phyloP scores from a whole-genome alignment of 169 alveolate genomes.

The Cardiosporidium cionae region DNA sequence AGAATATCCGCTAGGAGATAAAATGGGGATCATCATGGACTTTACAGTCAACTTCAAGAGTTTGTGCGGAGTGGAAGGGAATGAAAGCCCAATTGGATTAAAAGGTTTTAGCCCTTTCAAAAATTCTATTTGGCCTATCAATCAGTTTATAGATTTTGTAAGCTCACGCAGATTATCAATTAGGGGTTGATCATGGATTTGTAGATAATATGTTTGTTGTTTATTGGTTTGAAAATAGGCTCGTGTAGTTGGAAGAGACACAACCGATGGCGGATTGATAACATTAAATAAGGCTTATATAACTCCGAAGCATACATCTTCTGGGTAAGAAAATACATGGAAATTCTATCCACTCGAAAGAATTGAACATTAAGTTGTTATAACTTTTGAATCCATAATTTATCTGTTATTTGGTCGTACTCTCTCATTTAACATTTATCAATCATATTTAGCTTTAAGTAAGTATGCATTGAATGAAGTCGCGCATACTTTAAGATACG shows the following conservation, averaged over 20 bases:
- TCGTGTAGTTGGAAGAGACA: not conserved
- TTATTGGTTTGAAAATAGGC: too few relatives aligned
- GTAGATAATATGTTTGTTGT: too few relatives aligned
- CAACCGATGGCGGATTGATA: not conserved
- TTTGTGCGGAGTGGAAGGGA: not conserved
- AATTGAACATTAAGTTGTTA: too few relatives aligned
- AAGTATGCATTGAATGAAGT: too few relatives aligned
- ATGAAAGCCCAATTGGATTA: not conserved
- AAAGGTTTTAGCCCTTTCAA: not conserved
- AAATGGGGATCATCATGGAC: not conserved
- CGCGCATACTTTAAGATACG: too few relatives aligned
- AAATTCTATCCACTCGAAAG: too few relatives aligned
- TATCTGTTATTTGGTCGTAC: too few relatives aligned
- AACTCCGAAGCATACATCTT: not conserved
- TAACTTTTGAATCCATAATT: too few relatives aligned
- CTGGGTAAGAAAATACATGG: too few relatives aligned
- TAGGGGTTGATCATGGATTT: too few relatives aligned
- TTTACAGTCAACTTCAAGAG: not conserved
- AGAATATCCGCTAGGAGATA: not conserved
- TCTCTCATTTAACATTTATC: too few relatives aligned
- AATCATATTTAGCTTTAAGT: too few relatives aligned
- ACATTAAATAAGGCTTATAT: not conserved
- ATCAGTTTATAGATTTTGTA: not conserved
- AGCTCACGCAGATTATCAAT: not conserved
- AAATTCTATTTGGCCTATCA: not conserved